Evolutionary conservation across 805 yeast species (phyloP).

Genomic region (Yamadazyma takamatsuzukensis): DNA sequence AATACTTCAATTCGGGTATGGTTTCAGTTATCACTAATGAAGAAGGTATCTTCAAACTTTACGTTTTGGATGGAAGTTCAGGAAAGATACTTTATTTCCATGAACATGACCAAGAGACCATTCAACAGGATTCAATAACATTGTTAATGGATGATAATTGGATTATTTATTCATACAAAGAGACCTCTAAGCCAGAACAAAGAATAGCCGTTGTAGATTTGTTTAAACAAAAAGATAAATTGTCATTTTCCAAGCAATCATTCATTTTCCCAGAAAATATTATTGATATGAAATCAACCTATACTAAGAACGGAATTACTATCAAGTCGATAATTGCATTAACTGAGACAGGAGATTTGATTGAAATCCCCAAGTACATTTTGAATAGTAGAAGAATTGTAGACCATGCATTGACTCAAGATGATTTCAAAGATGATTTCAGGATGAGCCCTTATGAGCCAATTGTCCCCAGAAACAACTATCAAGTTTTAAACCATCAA

Average conservation of each 20-base stretch:
- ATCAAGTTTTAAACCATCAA: conserved; percentile 34
- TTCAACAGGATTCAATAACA: conserved; percentile 40
- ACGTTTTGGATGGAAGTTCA: conserved; percentile 62
- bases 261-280: conserved; percentile 63
- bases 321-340: conserved; percentile 57
- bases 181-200: conserved; percentile 41
- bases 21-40: conserved; percentile 45
- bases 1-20: conserved; percentile 72
- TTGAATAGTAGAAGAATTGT: conserved; percentile 68
- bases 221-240: conserved; percentile 50
- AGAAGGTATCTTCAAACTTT: conserved; percentile 35
- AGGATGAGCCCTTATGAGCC: conserved; percentile 65
- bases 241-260: conserved; percentile 45
- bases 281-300: conserved; percentile 43
- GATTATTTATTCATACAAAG: conserved; percentile 65
- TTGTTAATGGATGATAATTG: conserved; percentile 79
- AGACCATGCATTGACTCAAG: conserved; percentile 47
- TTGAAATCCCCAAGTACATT: conserved; percentile 65
- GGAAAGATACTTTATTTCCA: conserved; percentile 56
- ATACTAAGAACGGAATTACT: conserved; percentile 29
- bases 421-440: conserved; percentile 54
- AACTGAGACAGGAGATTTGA: conserved; percentile 57
- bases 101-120: conserved; percentile 39
- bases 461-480: conserved; percentile 41
- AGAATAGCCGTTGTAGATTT: conserved; percentile 72